Conservation (phyloP, 352 stramenopile genomes). For the Globisporangium camurandrum region DNA sequence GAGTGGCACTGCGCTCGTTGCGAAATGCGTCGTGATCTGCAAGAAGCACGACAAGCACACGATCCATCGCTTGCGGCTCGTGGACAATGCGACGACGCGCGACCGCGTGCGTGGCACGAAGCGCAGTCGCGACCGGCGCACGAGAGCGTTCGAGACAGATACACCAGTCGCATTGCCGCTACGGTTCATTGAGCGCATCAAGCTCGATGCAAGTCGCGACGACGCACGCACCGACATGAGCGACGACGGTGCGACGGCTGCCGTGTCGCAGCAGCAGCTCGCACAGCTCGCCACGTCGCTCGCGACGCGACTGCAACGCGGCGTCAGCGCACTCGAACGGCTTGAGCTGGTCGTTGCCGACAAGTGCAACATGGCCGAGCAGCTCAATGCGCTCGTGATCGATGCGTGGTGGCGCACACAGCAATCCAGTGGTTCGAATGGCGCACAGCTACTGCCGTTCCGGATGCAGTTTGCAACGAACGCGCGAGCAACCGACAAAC, state of each 20-base stretch:
- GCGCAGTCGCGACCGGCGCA: slow-evolving; percentile 18
- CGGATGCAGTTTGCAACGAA: not conserved
- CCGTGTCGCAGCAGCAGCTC: slow-evolving; percentile 32
- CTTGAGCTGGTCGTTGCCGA: slow-evolving; percentile 31
- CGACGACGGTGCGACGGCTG: not conserved
- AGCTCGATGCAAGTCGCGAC: slow-evolving; percentile 16
- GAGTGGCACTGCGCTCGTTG: slow-evolving; percentile 21
- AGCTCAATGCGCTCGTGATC: slow-evolving; percentile 29
- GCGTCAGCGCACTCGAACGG: slow-evolving; percentile 24
- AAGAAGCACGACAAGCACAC: slow-evolving; percentile 29
- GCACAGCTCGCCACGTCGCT: slow-evolving; percentile 34
- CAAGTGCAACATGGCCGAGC: slow-evolving; percentile 24
- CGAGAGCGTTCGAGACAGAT: slow-evolving; percentile 1
- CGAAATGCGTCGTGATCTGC: slow-evolving; percentile 37
- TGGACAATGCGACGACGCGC: slow-evolving; percentile 18
- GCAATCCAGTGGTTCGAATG: not conserved
- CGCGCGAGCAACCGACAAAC: not conserved
- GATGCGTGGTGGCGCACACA: slow-evolving; percentile 17
- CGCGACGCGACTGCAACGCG: slow-evolving; percentile 25
- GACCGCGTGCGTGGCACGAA: slow-evolving; percentile 19
- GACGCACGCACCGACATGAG: slow-evolving; percentile 3
- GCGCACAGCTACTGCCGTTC: not conserved
- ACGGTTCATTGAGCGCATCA: slow-evolving; percentile 58
- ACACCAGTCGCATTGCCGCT: too few species aligned
- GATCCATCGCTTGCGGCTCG: slow-evolving; percentile 33